These are phyloP conservation scores for Blepharisma stoltei DNA, from an alignment of 73 alveolate species.

Conservation along the genomic window DNA sequence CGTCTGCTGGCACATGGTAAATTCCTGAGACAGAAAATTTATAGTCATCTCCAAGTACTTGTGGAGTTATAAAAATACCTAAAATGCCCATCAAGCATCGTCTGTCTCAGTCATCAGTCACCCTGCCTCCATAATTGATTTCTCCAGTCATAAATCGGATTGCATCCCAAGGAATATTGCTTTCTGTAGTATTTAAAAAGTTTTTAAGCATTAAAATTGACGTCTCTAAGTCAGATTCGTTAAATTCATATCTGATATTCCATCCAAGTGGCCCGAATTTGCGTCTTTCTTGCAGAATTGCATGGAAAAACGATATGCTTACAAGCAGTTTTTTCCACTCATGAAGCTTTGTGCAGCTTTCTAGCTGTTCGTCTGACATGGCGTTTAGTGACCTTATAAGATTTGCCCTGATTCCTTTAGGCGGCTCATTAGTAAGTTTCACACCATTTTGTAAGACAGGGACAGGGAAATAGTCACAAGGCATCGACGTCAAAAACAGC, in stretches of 20 bases:
- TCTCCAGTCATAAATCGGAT: constrained; percentile 96
- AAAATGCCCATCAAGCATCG: constrained; percentile 75
- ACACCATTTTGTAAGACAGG: constrained; percentile 97
- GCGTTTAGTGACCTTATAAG: constrained; percentile 89
- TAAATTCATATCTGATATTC: constrained; percentile 99
- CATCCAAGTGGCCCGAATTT: constrained; percentile 99
- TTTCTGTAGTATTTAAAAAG: constrained; percentile 94
- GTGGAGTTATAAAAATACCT: constrained; percentile 62
- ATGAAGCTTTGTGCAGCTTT: constrained; percentile 80
- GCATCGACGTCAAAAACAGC: constrained; percentile 99
- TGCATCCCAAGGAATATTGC: constrained; percentile 97
- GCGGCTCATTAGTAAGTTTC: constrained; percentile 99
- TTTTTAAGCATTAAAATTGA: constrained; percentile 92
- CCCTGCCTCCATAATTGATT: constrained; percentile 99
- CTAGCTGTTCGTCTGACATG: constrained; percentile 85
- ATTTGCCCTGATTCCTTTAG: constrained; percentile 98
- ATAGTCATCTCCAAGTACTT: constrained; percentile 57
- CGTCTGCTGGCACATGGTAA: constrained; percentile 87
- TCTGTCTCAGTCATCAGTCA: constrained; percentile 99
- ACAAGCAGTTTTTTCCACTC: constrained; percentile 88
- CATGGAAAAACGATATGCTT: constrained; percentile 96
- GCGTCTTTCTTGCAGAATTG: constrained; percentile 96
- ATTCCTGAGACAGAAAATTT: constrained; percentile 77
- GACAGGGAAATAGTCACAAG: constrained; percentile 97
- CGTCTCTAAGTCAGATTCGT: constrained; percentile 98